Evolutionary conservation across 2,329 filamentous ascomycete species (phyloP).

Genomic region (Furcasterigmium furcatum): DNA sequence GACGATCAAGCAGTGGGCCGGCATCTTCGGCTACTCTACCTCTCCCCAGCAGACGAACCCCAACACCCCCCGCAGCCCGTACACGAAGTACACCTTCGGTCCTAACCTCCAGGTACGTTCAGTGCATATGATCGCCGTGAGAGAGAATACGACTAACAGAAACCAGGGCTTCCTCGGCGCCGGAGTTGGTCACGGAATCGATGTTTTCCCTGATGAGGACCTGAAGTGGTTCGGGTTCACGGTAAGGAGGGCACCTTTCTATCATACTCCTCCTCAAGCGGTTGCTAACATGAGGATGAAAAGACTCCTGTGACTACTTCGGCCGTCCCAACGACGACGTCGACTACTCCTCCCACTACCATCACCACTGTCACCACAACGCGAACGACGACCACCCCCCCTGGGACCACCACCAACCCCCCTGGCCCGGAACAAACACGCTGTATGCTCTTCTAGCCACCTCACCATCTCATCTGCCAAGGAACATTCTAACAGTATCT

Average conservation of each 20-base stretch:
- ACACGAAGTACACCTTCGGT: slow-evolving; percentile 35
- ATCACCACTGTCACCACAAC: slow-evolving; percentile 1
- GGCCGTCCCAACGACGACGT: not conserved
- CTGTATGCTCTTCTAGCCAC: slow-evolving; percentile 1
- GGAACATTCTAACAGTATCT: too few relatives aligned
- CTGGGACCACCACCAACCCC: slow-evolving; percentile 1
- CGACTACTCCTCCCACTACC: slow-evolving; percentile 5
- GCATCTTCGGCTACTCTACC: slow-evolving; percentile 38
- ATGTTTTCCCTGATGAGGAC: slow-evolving; percentile 11
- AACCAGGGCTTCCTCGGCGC: slow-evolving; percentile 8
- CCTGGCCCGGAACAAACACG: not conserved
- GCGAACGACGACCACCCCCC: not conserved
- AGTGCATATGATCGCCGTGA: slow-evolving; percentile 1
- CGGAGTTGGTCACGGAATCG: slow-evolving; percentile 10
- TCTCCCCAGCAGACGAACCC: slow-evolving; percentile 22
- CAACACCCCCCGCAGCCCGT: slow-evolving; percentile 31
- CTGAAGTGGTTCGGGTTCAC: slow-evolving; percentile 12
- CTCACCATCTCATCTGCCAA: not conserved
- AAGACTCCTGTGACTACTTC: slow-evolving; percentile 9
- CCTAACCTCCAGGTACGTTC: slow-evolving; percentile 19
- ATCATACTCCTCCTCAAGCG: not conserved
- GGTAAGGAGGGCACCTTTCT: not conserved
- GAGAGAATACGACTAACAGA: not conserved
- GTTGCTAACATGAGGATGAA: too few relatives aligned
- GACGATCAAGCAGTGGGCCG: slow-evolving; percentile 54